A percentile compares a stretch with the other conserved stretches of the same genome.
phyloP scores from a whole-genome alignment of 352 stramenopile genomes.

The Thraustochytrium striatum region DNA sequence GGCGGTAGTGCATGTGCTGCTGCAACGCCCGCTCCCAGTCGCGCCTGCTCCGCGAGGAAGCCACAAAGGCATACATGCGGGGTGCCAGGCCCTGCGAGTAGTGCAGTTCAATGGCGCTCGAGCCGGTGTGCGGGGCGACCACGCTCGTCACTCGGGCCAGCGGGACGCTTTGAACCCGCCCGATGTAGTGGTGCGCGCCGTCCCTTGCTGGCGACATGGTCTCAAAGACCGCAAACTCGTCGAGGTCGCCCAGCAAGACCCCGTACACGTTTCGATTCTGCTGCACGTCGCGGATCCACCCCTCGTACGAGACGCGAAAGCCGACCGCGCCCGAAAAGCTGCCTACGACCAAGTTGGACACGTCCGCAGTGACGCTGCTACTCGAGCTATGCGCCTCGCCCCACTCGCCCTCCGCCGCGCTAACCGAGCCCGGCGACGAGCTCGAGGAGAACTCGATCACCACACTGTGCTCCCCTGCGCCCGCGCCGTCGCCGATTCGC shows the following conservation, averaged over 20 bases:
- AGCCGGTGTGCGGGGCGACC: not conserved
- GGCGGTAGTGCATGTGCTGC: slow-evolving; percentile 12
- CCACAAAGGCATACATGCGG: not conserved
- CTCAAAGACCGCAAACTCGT: slow-evolving; percentile 34
- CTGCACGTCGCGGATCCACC: slow-evolving; percentile 18
- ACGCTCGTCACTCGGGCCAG: not conserved
- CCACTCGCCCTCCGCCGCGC: not conserved
- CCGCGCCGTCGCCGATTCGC: no score
- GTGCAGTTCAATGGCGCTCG: not conserved
- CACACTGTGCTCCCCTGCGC: not conserved
- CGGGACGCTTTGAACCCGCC: not conserved
- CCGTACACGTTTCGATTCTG: slow-evolving; percentile 3
- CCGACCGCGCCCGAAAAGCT: slow-evolving; percentile 41
- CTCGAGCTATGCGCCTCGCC: no score
- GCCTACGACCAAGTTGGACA: slow-evolving; percentile 3
- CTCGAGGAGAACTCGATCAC: not conserved
- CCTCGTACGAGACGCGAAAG: slow-evolving; percentile 18
- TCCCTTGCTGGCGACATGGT: slow-evolving; percentile 4
- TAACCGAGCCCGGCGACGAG: not conserved
- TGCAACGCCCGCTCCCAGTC: not conserved
- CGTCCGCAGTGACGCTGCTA: no score
- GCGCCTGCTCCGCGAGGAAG: not conserved
- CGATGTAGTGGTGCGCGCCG: slow-evolving; percentile 26
- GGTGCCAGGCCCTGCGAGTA: not conserved
- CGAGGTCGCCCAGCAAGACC: not conserved